Evolutionary conservation across 2,329 filamentous ascomycete species (phyloP).

Genomic region (Myriosclerotinia curreyana): DNA sequence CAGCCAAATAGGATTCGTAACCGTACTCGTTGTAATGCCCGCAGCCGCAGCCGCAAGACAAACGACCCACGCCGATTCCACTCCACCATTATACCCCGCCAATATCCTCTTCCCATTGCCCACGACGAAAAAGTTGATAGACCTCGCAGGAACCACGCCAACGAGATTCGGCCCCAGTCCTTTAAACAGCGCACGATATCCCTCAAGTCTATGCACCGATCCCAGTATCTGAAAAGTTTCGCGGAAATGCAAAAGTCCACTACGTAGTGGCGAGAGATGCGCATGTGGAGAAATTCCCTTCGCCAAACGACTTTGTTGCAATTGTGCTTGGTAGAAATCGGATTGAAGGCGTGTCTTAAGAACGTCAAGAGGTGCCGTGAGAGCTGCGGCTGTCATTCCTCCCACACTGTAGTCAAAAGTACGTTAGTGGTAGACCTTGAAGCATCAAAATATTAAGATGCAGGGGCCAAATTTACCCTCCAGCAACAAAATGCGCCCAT

Average conservation of each 20-base stretch:
- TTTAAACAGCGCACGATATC: slow-evolving; percentile 86
- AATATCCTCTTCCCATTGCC: slow-evolving; percentile 86
- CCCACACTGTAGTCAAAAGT: slow-evolving; percentile 58
- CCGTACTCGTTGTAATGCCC: slow-evolving; percentile 82
- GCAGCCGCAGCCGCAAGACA: slow-evolving; percentile 72
- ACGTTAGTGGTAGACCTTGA: slow-evolving; percentile 13
- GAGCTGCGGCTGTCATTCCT: slow-evolving; percentile 85
- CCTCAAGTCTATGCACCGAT: slow-evolving; percentile 76
- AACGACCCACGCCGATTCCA: slow-evolving; percentile 73
- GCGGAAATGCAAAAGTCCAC: slow-evolving; percentile 68
- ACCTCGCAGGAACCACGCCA: slow-evolving; percentile 82
- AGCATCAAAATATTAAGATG: not conserved
- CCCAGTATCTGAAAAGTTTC: slow-evolving; percentile 85
- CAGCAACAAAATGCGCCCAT: slow-evolving; percentile 89
- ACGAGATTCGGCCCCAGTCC: slow-evolving; percentile 87
- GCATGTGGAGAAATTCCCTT: slow-evolving; percentile 47
- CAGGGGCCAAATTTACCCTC: slow-evolving; percentile 61
- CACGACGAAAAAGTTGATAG: slow-evolving; percentile 93
- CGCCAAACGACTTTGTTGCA: slow-evolving; percentile 64
- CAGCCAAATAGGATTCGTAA: slow-evolving; percentile 95
- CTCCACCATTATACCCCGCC: slow-evolving; percentile 69
- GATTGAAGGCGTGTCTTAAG: slow-evolving; percentile 91
- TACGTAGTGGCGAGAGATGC: slow-evolving; percentile 62
- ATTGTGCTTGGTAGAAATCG: slow-evolving; percentile 87
- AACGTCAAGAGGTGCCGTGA: slow-evolving; percentile 93